Evolutionary conservation across 805 yeast genomes (phyloP).

Genomic region (Pichia phayaonensis): DNA sequence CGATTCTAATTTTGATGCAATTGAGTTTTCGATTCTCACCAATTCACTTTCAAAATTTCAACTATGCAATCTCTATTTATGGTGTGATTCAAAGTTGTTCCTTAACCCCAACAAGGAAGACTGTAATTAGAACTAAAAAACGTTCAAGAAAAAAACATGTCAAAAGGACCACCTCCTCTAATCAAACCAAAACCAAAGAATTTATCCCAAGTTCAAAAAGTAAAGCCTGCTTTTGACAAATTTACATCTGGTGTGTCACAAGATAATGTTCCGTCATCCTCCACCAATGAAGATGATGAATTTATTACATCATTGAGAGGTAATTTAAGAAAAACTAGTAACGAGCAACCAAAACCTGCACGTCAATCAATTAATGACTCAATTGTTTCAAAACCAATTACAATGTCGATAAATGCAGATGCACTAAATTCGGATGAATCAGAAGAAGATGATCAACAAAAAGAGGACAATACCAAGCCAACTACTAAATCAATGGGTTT

Average conservation of each 20-base stretch:
- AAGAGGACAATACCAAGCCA: background rate
- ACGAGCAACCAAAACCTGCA: background rate
- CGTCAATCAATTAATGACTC: slow-evolving; percentile 4
- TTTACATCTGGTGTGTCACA: background rate
- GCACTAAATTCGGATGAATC: slow-evolving; percentile 4
- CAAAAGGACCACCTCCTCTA: slow-evolving; percentile 24
- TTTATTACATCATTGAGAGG: slow-evolving; percentile 12
- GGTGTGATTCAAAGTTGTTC: too few species aligned
- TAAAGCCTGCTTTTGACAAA: slow-evolving; percentile 17
- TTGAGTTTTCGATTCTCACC: background rate
- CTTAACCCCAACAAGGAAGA: background rate
- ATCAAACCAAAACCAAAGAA: slow-evolving; percentile 29
- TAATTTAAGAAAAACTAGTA: slow-evolving; percentile 11
- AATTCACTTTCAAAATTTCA: background rate
- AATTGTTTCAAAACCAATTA: slow-evolving; percentile 5
- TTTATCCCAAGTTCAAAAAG: slow-evolving; percentile 21
- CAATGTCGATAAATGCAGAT: slow-evolving; percentile 1
- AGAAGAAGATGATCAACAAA: background rate
- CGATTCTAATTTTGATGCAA: too few species aligned
- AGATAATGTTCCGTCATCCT: background rate
- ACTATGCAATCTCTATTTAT: background rate
- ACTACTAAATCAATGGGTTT: background rate
- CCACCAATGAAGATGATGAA: background rate
- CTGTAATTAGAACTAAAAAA: background rate
- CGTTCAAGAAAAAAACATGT: background rate